Percentiles rank a stretch among this genome's conserved stretches.
Conservation (phyloP, 2,329 filamentous ascomycete species). For the Colletotrichum liriopes region DNA sequence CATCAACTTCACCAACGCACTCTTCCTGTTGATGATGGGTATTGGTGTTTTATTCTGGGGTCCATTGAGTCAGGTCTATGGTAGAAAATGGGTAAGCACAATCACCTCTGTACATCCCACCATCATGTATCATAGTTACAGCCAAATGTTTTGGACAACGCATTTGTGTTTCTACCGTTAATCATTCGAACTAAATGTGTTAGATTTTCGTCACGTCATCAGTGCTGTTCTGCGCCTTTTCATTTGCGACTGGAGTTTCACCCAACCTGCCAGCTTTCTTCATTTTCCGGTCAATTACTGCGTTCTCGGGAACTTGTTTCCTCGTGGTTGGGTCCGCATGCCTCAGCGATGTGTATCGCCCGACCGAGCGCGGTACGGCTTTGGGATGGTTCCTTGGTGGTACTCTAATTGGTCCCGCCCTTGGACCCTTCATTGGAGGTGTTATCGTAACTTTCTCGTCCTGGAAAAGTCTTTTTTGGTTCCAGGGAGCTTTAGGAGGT, state of each 20-base stretch:
- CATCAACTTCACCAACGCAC: constrained; percentile 78
- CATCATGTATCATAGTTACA: constrained; percentile 27
- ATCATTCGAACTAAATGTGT: constrained; percentile 26
- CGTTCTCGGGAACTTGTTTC: constrained; percentile 79
- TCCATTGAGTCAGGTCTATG: constrained; percentile 73
- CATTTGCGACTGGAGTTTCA: constrained; percentile 76
- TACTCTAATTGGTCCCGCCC: constrained; percentile 75
- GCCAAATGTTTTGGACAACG: background rate
- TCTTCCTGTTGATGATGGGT: constrained; percentile 82
- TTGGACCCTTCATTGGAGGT: constrained; percentile 76
- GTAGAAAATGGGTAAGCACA: constrained; percentile 62
- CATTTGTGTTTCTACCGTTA: too few relatives aligned
- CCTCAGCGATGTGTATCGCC: constrained; percentile 71
- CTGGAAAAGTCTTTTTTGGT: constrained; percentile 81
- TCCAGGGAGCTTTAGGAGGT: constrained; percentile 75
- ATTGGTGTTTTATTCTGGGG: constrained; percentile 77
- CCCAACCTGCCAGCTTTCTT: constrained; percentile 78
- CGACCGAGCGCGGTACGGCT: constrained; percentile 76
- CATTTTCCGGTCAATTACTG: constrained; percentile 78
- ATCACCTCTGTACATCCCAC: constrained; percentile 49
- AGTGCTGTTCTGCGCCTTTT: constrained; percentile 73
- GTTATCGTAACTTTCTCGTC: constrained; percentile 78
- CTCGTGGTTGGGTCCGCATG: constrained; percentile 77
- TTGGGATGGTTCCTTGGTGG: constrained; percentile 78
- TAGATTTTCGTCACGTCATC: constrained; percentile 45